A percentile compares a stretch with the other conserved stretches of the same genome.
Evolutionary conservation across 441 rosid genomes (phyloP).

Genomic region (Manihot esculenta): DNA sequence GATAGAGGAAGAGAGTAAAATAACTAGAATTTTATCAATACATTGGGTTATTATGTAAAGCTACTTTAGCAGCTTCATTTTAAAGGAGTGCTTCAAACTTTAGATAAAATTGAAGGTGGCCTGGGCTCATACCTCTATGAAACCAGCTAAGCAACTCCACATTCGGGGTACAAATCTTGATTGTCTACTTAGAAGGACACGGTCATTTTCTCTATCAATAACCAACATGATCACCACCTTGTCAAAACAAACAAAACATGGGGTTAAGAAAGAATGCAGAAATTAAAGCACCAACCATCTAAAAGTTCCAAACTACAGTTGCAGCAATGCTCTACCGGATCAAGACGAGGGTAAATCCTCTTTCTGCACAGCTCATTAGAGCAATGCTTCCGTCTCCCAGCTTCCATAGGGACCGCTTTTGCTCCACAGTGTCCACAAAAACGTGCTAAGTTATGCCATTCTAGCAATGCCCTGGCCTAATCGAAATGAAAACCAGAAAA

Average conservation of each 20-base stretch:
- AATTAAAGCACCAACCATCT: not conserved
- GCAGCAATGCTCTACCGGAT: constrained; percentile 57
- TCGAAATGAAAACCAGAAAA: constrained; percentile 7
- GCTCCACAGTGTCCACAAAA: constrained; percentile 88
- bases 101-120: not conserved
- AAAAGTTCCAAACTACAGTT: constrained; percentile 7
- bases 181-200: constrained; percentile 76
- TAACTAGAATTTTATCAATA: not conserved
- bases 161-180: constrained; percentile 76
- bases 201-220: constrained; percentile 76
- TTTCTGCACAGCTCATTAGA: constrained; percentile 57
- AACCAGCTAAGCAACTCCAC: constrained; percentile 99
- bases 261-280: constrained; percentile 1
- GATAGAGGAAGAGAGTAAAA: not conserved
- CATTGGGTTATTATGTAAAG: not conserved
- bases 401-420: constrained; percentile 59
- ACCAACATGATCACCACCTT: constrained; percentile 97
- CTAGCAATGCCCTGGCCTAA: constrained; percentile 87
- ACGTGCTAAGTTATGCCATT: constrained; percentile 67
- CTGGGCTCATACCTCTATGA: constrained; percentile 65
- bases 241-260: constrained; percentile 14
- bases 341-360: constrained; percentile 87
- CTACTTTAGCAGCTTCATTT: not conserved
- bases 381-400: constrained; percentile 82
- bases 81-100: not conserved